These are phyloP conservation scores for Sextonia rubra DNA, from an alignment of 164 flowering plant genomes.

Conservation along the genomic window DNA sequence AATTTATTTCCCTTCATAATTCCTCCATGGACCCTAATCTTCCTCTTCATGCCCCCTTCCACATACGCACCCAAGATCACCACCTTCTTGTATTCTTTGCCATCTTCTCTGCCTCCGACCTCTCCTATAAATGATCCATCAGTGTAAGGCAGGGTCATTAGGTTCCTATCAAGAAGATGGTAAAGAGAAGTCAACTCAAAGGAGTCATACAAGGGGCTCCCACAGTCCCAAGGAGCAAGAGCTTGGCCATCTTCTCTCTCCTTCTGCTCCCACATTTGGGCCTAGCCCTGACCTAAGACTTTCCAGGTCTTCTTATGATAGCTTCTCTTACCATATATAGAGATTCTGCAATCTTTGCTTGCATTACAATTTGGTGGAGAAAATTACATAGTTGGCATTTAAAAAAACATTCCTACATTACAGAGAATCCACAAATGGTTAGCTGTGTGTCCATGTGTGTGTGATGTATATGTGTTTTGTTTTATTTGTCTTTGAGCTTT, in stretches of 20 bases:
- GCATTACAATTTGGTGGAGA: neutral
- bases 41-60: slow-evolving; percentile 14
- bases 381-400: neutral
- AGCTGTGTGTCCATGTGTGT: no score
- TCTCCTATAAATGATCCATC: neutral
- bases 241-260: slow-evolving; percentile 11
- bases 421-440: no score
- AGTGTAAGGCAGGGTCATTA: slow-evolving; percentile 37
- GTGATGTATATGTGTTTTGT: no score
- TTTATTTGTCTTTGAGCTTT: no score
- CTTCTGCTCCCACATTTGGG: slow-evolving; percentile 11
- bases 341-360: neutral
- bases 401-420: no score
- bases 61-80: slow-evolving; percentile 9
- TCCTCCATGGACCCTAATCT: neutral
- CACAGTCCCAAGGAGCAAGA: slow-evolving; percentile 49
- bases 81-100: neutral
- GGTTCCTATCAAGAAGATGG: slow-evolving; percentile 51
- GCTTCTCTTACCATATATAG: neutral
- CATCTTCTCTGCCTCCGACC: neutral
- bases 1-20: slow-evolving; percentile 8
- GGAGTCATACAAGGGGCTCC: slow-evolving; percentile 73
- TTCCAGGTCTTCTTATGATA: neutral
- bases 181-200: slow-evolving; percentile 49
- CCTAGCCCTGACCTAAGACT: neutral